Evolutionary conservation across 805 yeast species (phyloP), one percentile per base, ranked within the genome.

Genomic region (Blastobotrys terrestris): DNA sequence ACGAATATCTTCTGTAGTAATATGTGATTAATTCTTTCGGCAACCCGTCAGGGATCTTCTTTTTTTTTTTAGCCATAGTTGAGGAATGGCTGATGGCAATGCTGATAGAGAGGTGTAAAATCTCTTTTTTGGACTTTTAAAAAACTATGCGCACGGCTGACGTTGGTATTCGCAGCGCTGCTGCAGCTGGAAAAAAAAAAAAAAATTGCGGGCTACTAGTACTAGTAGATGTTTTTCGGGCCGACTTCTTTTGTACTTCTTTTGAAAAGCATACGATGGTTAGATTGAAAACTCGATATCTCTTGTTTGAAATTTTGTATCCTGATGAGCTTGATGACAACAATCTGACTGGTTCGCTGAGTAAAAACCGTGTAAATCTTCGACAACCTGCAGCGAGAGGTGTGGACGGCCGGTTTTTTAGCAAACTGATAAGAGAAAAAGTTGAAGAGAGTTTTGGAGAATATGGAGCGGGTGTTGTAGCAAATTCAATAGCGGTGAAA

Each of bases 251-350:
- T 40, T n/a, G 14, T n/a, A n/a, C n/a, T n/a, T n/a, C 43, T 15
- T 7, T 40, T n/a, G 43, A 5, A 6, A 40, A 40, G 14, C 14
- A 16, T 6, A 45, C 39, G 4, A 91, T 91, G 98, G 98, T 91
- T 14, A 79, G 98, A 62, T 74, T 91, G 26, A 91, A 91, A 67
- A 83, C 90, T 15, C 72, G 98, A 59, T 91, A 92, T 62, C 75
- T 91, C 11, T 73, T 90, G 2, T 91, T 92, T 66, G 96, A 90
- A 59, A 68, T 91, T 0, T 67, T 87, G 3, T 82, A 82, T 58
- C 95, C 96, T 2, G 62, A 56, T 0, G 78, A 75, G 2, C 49
- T 67, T 2, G 58, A 54, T 0, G 60, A 60, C 1, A 63, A 31
- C 20, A 39, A 31, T 26, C 35, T 26, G 8, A 26, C 5, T 26